Evolutionary conservation across 495 filamentous ascomycete genomes (phyloP).

Genomic region (Neurospora africana): DNA sequence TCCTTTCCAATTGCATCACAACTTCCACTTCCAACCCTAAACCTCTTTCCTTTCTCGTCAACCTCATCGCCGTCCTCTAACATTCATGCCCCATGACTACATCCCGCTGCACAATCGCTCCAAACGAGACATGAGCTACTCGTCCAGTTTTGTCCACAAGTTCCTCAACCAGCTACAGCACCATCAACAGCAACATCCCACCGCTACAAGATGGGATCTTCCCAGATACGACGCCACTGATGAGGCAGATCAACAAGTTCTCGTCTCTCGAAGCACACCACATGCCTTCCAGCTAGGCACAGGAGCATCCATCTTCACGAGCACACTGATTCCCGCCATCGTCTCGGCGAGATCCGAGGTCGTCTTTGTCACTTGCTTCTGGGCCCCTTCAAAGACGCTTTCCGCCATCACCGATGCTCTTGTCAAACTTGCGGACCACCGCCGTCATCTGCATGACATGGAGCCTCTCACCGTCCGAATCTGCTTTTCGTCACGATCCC

Average conservation of each 20-base stretch:
- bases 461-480: constrained; percentile 15
- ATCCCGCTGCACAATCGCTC: neutral
- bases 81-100: neutral
- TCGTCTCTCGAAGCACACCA: constrained; percentile 37
- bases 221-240: constrained; percentile 12
- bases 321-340: constrained; percentile 45
- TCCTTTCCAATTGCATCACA: neutral
- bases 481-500: constrained; percentile 54
- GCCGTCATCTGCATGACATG: constrained; percentile 7
- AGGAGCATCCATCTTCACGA: constrained; percentile 43
- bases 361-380: constrained; percentile 69
- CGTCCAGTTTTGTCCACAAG: constrained; percentile 13
- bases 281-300: constrained; percentile 46
- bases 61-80: neutral
- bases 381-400: constrained; percentile 50
- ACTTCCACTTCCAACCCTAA: neutral
- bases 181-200: neutral
- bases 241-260: constrained; percentile 19
- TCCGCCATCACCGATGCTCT: constrained; percentile 39
- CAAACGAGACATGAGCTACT: constrained; percentile 2
- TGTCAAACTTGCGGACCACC: constrained; percentile 36
- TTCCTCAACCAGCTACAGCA: constrained; percentile 12
- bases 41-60: neutral
- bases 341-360: constrained; percentile 47
- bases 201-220: constrained; percentile 1